phyloP scores from a whole-genome alignment of 495 filamentous ascomycete species.

The Clohesyomyces aquaticus region DNA sequence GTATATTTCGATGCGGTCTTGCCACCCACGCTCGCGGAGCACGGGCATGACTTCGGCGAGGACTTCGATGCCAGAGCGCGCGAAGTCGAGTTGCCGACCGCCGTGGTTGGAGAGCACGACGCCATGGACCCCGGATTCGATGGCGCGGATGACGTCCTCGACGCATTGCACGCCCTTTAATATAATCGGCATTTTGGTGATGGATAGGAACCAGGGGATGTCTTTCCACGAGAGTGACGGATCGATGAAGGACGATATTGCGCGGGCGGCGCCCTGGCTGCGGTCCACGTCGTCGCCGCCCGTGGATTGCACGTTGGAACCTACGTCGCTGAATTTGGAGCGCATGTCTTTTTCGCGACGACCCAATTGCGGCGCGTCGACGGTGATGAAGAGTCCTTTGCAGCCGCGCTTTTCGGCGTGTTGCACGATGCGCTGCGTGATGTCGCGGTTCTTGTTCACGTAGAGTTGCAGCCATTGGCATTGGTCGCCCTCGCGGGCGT shows the following conservation, averaged over 20 bases:
- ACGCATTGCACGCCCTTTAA: slow-evolving; percentile 96
- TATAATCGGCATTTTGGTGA: slow-evolving; percentile 95
- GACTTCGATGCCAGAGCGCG: slow-evolving; percentile 88
- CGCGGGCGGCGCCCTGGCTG: slow-evolving; percentile 86
- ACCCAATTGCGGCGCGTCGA: slow-evolving; percentile 94
- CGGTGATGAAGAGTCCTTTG: slow-evolving; percentile 97
- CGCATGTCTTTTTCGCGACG: slow-evolving; percentile 96
- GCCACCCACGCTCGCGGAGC: slow-evolving; percentile 77
- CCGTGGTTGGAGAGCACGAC: slow-evolving; percentile 98
- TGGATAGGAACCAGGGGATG: slow-evolving; percentile 88
- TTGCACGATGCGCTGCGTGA: slow-evolving; percentile 86
- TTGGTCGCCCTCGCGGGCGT: slow-evolving; percentile 77
- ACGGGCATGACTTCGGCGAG: slow-evolving; percentile 96
- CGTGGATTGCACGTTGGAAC: slow-evolving; percentile 75
- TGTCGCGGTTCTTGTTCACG: slow-evolving; percentile 93
- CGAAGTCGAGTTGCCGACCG: slow-evolving; percentile 93
- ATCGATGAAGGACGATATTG: slow-evolving; percentile 96
- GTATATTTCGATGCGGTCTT: slow-evolving; percentile 86
- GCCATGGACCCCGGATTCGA: slow-evolving; percentile 82
- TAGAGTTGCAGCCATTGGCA: slow-evolving; percentile 98
- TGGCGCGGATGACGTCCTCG: slow-evolving; percentile 87
- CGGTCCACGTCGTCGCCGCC: slow-evolving; percentile 71
- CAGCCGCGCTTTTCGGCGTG: slow-evolving; percentile 92
- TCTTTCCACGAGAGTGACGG: slow-evolving; percentile 88
- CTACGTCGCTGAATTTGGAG: slow-evolving; percentile 83